Evolutionary conservation across 2,329 filamentous ascomycete genomes (phyloP), one percentile per base, ranked within the genome.

Genomic region (Curvularia hawaiiensis): DNA sequence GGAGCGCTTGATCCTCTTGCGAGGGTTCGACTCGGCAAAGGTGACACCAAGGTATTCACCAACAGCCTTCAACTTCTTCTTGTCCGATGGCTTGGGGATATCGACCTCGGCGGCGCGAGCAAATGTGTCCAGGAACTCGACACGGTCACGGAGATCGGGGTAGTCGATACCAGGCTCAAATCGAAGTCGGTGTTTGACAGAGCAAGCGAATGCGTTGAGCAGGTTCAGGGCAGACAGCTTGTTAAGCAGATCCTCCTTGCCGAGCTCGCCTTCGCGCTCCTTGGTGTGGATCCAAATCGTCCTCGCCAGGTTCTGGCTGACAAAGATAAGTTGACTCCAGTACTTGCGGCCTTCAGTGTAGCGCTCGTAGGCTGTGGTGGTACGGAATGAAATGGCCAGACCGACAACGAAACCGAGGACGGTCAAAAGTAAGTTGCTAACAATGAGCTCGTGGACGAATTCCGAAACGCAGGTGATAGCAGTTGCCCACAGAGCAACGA

Each of bases 151-250:
- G 5, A 96, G 80, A 68, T 95, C 91, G 1, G 88, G 84, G 73
- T 95, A 94, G 52, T 88, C 84, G 33, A 88, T 86, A 67, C 90
- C 91, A 1, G 91, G 91, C 73, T 96, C 91, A 73, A 94, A 94
- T 31, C 91, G 90, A 31, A 96, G 84, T 67, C 87, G 88, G 77
- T 95, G 91, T 79, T 94, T 94, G 58, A 96, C 81, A 1, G 91
- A 79, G 18, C 90, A 82, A n/a, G 90, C 84, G 67, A 90, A 95
- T 2, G 90, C 89, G 28, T 91, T 84, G 61, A 95, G 82, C 7
- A 95, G 82, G 72, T 95, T 94, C 75, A 95, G 85, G 7, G 87
- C 87, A 16, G 87, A 79, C 77, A 91, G 72, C 76, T 94, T 94
- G 53, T 80, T 83, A 12, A 95, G 80, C 1, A 92, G 69, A 63